phyloP scores from a whole-genome alignment of 2,329 filamentous ascomycete species.

The Fusarium sp. region DNA sequence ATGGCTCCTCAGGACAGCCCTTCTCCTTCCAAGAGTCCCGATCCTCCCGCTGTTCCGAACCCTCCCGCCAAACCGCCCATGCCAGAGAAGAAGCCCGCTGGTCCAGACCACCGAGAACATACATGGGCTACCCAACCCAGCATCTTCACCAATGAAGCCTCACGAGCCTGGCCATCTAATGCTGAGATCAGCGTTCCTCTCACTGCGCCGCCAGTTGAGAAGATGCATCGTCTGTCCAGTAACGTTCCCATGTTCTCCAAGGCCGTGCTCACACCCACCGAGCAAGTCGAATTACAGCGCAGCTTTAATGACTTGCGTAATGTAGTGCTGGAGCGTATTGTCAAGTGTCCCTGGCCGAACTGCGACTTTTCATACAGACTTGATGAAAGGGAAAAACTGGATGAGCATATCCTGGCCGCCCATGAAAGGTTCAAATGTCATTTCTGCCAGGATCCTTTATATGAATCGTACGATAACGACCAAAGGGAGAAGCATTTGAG shows the following conservation, averaged over 20 bases:
- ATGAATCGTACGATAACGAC: conserved; percentile 45
- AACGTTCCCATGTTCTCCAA: conserved; percentile 54
- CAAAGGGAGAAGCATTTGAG: conserved; percentile 48
- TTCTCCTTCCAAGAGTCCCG: not conserved
- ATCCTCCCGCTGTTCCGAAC: not conserved
- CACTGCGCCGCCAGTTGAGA: conserved; percentile 48
- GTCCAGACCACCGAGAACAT: conserved; percentile 3
- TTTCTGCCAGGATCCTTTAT: conserved; percentile 52
- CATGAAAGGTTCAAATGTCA: conserved; percentile 53
- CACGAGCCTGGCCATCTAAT: conserved; percentile 18
- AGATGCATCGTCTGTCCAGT: conserved; percentile 51
- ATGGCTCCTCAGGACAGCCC: not conserved
- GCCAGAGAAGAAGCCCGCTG: not conserved
- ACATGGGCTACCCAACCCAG: conserved; percentile 46
- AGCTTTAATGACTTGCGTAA: conserved; percentile 15
- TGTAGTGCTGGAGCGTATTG: conserved; percentile 44
- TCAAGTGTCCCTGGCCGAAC: conserved; percentile 54
- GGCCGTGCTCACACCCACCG: conserved; percentile 56
- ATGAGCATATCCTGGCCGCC: conserved; percentile 51
- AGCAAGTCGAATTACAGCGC: conserved; percentile 53
- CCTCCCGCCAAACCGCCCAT: not conserved
- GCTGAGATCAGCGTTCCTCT: conserved; percentile 28
- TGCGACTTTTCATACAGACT: conserved; percentile 53
- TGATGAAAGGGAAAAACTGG: conserved; percentile 48
- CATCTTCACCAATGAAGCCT: conserved; percentile 24